Percentiles rank a stretch among this genome's conserved stretches.
phyloP scores from a whole-genome alignment of 108 stramenopile genomes.

The Stephanodiscus minutulus region DNA sequence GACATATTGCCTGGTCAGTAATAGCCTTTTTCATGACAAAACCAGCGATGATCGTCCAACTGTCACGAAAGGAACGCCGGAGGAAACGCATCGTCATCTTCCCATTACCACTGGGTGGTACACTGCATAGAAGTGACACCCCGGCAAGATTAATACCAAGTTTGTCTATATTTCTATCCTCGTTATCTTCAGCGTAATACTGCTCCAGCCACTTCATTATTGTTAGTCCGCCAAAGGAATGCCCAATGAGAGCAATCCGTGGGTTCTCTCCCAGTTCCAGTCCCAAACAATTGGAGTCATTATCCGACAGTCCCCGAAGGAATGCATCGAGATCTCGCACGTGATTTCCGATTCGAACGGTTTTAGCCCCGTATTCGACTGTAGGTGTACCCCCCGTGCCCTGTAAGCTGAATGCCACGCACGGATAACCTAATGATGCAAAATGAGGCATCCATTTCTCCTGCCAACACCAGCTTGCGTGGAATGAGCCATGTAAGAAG shows the following conservation, averaged over 20 bases:
- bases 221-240: conserved; percentile 52
- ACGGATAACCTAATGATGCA: conserved; percentile 46
- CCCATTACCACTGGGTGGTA: conserved; percentile 88
- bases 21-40: conserved; percentile 58
- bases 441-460: conserved; percentile 58
- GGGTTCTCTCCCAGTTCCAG: conserved; percentile 33
- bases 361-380: conserved; percentile 37
- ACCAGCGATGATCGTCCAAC: conserved; percentile 53
- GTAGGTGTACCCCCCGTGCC: conserved; percentile 56
- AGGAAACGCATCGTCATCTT: conserved; percentile 55
- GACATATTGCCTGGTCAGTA: conserved; percentile 35
- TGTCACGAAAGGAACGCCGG: conserved; percentile 34
- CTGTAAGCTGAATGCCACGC: conserved; percentile 47
- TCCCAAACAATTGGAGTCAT: conserved; percentile 12
- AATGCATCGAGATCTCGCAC: conserved; percentile 50
- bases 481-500: conserved; percentile 63
- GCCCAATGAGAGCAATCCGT: conserved; percentile 38
- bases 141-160: conserved; percentile 48
- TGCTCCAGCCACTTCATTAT: conserved; percentile 58
- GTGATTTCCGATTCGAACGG: conserved; percentile 43
- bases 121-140: conserved; percentile 73
- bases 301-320: conserved; percentile 25
- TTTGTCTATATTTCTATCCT: background rate
- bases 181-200: conserved; percentile 15
- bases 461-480: conserved; percentile 60